phyloP scores from a whole-genome alignment of 306 rosid genomes.

The Hippophae gyantsensis region DNA sequence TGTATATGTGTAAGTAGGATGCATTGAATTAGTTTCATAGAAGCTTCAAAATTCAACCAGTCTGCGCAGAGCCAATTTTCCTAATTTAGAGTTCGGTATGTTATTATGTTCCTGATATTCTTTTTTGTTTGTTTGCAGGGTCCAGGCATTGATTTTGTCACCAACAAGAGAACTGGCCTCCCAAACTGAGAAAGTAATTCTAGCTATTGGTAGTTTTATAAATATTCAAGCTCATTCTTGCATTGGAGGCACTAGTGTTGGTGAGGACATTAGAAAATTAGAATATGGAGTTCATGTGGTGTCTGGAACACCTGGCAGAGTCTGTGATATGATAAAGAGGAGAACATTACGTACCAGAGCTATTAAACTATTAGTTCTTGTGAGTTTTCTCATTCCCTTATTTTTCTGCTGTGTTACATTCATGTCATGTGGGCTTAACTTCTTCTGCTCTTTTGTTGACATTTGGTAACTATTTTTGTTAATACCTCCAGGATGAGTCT shows the following conservation, averaged over 20 bases:
- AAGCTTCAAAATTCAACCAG: background rate
- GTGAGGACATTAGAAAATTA: constrained; percentile 89
- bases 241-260: constrained; percentile 91
- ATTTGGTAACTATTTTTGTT: background rate
- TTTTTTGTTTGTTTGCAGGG: constrained; percentile 30
- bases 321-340: constrained; percentile 96
- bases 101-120: background rate
- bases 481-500: constrained; percentile 67
- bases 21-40: no score
- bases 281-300: constrained; percentile 97
- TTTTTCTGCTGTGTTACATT: background rate
- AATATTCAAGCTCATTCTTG: constrained; percentile 90
- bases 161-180: constrained; percentile 96
- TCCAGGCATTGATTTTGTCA: constrained; percentile 83
- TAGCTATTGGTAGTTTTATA: constrained; percentile 83
- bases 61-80: background rate
- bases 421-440: background rate
- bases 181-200: constrained; percentile 84
- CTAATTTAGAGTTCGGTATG: background rate
- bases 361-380: constrained; percentile 73
- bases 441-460: background rate
- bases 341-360: constrained; percentile 89
- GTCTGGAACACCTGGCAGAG: constrained; percentile 98
- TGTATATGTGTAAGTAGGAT: no score
- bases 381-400: constrained; percentile 26